A percentile compares a stretch with the other conserved stretches of the same genome.
Evolutionary conservation across 176 grass and related monocot genomes (phyloP).

Genomic region (Tuctoria greenei): DNA sequence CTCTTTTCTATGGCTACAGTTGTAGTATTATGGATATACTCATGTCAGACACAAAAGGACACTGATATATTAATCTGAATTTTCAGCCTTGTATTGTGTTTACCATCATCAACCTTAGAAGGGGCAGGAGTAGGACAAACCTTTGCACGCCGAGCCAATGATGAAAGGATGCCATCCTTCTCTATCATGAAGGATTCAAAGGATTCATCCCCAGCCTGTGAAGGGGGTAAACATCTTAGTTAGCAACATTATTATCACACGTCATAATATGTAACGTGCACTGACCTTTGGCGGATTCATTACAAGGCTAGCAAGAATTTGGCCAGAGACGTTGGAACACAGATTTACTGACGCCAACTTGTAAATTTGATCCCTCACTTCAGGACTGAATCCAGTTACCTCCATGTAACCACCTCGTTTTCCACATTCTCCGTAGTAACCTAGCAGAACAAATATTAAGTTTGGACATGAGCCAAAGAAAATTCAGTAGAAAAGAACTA

Average conservation of each 20-base stretch:
- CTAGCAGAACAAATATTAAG: conserved; percentile 41
- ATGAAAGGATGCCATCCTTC: conserved; percentile 77
- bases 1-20: background rate
- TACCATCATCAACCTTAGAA: conserved; percentile 17
- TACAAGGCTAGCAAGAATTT: conserved; percentile 91
- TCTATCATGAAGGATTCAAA: conserved; percentile 83
- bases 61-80: background rate
- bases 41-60: background rate
- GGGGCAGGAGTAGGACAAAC: conserved; percentile 34
- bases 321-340: conserved; percentile 86
- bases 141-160: conserved; percentile 82
- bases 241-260: background rate
- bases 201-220: conserved; percentile 90
- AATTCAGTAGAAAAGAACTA: background rate
- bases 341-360: conserved; percentile 98
- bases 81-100: conserved; percentile 2
- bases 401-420: conserved; percentile 99
- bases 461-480: conserved; percentile 8
- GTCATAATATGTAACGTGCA: conserved; percentile 7
- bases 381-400: conserved; percentile 82
- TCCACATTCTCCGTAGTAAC: conserved; percentile 97
- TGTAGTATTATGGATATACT: background rate
- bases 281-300: conserved; percentile 99
- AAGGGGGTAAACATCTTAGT: conserved; percentile 21
- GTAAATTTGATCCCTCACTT: conserved; percentile 97